Evolutionary conservation across 805 yeast genomes (phyloP), one percentile per base, ranked within the genome.

Genomic region (Myxozyma vanderwaltii): DNA sequence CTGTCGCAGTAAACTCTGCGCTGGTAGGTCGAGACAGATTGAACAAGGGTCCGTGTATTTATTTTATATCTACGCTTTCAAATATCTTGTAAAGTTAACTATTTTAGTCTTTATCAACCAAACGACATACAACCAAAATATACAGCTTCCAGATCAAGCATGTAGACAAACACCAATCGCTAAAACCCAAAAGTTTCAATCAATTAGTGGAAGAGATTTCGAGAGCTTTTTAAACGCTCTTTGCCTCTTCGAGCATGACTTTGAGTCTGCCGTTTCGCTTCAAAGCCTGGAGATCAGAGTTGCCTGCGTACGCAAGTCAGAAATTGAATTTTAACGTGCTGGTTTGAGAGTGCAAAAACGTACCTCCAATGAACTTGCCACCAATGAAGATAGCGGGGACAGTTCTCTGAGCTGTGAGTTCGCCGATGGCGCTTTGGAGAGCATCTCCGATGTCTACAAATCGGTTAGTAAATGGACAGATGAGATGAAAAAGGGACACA

Each of bases 321-420:
- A n/a, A 19, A 17, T 12, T 36, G 15, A 19, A n/a, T 7, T n/a
- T 19, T 19, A 26, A 19, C 6, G 26, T 41, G 15, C 4, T 17
- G 15, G 13, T 2, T 13, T 46, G 23, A 33, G 26, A 29, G 21
- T n/a, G 38, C 21, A 12, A 21, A 43, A 19, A 39, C 60, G 23
- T 52, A 63, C 99, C 99, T 61, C 99, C 99, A 70, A 92, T 84
- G 79, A 91, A 97, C 76, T 91, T 81, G 62, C 96, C 97, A 49
- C 80, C 85, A 73, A 92, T 90, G 77, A 87, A 92, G 68, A 92
- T 82, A 73, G 88, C 91, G 63, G 99, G 99, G 63, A 92, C 98
- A 40, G 97, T 90, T 67, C 85, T 82, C 80, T 92, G 98, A 61
- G 96, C 94, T 40, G 96, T 88, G 61, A 90, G 74, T 71, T 86